Evolutionary conservation across 495 filamentous ascomycete genomes (phyloP).

Genomic region (Podospora conica): DNA sequence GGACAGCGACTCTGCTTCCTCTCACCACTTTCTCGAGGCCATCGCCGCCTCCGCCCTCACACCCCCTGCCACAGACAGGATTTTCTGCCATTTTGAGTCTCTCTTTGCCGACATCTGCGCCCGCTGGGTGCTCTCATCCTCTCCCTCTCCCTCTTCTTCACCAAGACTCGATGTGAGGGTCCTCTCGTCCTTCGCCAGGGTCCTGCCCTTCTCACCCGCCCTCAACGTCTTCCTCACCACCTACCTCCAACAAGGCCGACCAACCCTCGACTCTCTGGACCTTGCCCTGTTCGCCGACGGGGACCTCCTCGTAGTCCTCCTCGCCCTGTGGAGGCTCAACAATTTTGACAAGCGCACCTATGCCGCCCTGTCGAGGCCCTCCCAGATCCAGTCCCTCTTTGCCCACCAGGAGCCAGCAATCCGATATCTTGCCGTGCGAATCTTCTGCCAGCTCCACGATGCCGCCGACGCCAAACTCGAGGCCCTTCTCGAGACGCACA

Average conservation of each 20-base stretch:
- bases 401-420: constrained; percentile 53
- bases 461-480: constrained; percentile 75
- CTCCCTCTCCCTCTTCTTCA: no score
- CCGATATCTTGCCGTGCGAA: constrained; percentile 73
- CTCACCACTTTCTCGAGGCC: constrained; percentile 60
- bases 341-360: constrained; percentile 65
- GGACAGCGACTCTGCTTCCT: constrained; percentile 46
- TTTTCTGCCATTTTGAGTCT: constrained; percentile 65
- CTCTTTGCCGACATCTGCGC: constrained; percentile 75
- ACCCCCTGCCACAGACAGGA: constrained; percentile 54
- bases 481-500: constrained; percentile 58
- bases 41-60: constrained; percentile 62
- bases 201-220: constrained; percentile 72
- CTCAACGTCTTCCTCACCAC: constrained; percentile 49
- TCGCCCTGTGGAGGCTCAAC: constrained; percentile 71
- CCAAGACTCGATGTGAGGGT: constrained; percentile 42
- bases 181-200: constrained; percentile 68
- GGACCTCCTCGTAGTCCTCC: constrained; percentile 42
- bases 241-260: constrained; percentile 19
- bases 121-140: constrained; percentile 54
- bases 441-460: constrained; percentile 69
- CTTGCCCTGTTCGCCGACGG: constrained; percentile 18
- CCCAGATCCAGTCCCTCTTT: constrained; percentile 62
- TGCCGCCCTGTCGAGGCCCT: constrained; percentile 53
- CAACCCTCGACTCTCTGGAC: constrained; percentile 16